Conservation (phyloP, 2,329 filamentous ascomycete species). For the Ophiostoma sp. region DNA sequence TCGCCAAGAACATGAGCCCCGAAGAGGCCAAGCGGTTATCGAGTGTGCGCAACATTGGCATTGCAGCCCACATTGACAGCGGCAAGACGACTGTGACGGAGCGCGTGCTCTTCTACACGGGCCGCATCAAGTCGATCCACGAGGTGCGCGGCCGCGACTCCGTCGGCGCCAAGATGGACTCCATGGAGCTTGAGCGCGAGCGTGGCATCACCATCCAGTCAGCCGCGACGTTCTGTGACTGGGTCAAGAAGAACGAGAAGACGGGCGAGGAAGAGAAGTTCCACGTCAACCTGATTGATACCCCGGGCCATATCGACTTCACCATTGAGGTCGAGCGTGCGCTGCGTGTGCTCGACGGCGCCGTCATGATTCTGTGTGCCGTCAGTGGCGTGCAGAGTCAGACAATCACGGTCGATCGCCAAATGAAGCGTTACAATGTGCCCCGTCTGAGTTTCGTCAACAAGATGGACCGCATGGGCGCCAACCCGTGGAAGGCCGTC, state of each 20-base stretch:
- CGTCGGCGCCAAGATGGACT: constrained; percentile 99
- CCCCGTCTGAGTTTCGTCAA: constrained; percentile 96
- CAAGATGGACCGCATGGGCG: constrained; percentile 99
- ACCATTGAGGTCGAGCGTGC: constrained; percentile 98
- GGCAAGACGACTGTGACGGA: constrained; percentile 97
- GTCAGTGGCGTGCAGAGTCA: constrained; percentile 97
- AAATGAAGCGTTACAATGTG: constrained; percentile 98
- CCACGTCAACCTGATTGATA: constrained; percentile 98
- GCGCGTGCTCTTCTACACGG: constrained; percentile 96
- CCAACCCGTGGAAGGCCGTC: constrained; percentile 95
- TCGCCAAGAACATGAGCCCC: constrained; percentile 78
- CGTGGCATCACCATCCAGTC: constrained; percentile 99
- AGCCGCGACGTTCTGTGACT: constrained; percentile 96
- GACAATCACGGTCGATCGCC: constrained; percentile 95
- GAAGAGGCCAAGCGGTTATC: constrained; percentile 76
- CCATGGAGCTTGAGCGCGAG: constrained; percentile 97
- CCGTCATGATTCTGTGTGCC: constrained; percentile 97
- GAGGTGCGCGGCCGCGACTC: constrained; percentile 94
- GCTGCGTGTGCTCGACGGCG: constrained; percentile 89
- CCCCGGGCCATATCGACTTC: constrained; percentile 97
- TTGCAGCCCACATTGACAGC: constrained; percentile 98
- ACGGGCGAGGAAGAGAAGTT: constrained; percentile 85
- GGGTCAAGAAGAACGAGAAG: constrained; percentile 71
- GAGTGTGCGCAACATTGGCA: constrained; percentile 93
- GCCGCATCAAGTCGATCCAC: constrained; percentile 94